A percentile compares a stretch with the other conserved stretches of the same genome.
Conservation (phyloP, 2,329 filamentous ascomycete species). For the Penicillium expansum region DNA sequence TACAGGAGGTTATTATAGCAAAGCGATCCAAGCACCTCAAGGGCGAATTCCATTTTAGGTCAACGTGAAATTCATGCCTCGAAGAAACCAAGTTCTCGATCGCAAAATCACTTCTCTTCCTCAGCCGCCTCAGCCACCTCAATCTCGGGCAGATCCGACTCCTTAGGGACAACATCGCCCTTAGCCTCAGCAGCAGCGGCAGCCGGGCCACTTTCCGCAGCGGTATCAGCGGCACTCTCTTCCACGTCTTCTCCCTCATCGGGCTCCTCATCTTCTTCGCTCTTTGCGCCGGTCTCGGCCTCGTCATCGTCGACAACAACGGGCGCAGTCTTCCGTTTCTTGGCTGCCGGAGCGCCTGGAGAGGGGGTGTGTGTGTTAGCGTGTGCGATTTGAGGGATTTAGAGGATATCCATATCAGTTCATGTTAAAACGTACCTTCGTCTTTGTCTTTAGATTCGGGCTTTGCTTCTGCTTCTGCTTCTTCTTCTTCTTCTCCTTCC, state of each 20-base stretch:
- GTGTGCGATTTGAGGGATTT: background rate
- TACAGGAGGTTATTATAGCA: background rate
- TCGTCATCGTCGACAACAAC: constrained; percentile 18
- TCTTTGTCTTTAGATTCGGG: constrained; percentile 14
- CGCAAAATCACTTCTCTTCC: constrained; percentile 10
- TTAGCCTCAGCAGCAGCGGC: constrained; percentile 35
- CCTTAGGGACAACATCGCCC: constrained; percentile 30
- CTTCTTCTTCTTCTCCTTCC: constrained; percentile 27
- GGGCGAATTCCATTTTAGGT: background rate
- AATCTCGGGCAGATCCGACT: constrained; percentile 31
- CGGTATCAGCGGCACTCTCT: constrained; percentile 30
- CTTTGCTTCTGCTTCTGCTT: constrained; percentile 11
- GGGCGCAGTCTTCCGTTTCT: constrained; percentile 35
- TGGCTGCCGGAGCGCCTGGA: constrained; percentile 28
- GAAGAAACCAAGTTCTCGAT: background rate
- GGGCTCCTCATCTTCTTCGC: constrained; percentile 19
- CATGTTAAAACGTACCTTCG: constrained; percentile 18
- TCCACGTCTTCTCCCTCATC: constrained; percentile 21
- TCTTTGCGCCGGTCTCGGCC: constrained; percentile 22
- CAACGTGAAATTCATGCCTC: background rate
- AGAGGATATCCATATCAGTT: background rate
- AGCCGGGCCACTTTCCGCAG: constrained; percentile 34
- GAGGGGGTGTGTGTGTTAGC: background rate
- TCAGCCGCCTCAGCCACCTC: constrained; percentile 34
- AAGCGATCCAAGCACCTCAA: background rate